phyloP scores from a whole-genome alignment of 2,329 filamentous ascomycete genomes.

The Paecilomyces formosus region DNA sequence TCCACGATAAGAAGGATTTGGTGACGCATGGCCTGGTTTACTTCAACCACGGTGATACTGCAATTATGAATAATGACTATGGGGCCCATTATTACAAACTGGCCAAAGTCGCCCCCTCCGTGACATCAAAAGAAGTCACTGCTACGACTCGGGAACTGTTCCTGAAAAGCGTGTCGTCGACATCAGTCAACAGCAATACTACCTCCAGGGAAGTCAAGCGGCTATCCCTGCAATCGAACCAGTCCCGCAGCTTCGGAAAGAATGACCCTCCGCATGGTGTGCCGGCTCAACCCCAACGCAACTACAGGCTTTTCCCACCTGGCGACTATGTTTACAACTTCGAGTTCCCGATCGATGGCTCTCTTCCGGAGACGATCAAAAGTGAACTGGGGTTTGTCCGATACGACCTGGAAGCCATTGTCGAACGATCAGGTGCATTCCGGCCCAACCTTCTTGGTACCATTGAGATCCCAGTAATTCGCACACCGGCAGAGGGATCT shows the following conservation, averaged over 20 bases:
- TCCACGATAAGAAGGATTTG: slow-evolving; percentile 75
- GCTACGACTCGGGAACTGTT: slow-evolving; percentile 23
- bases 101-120: slow-evolving; percentile 27
- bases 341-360: slow-evolving; percentile 73
- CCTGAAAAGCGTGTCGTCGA: slow-evolving; percentile 29
- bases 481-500: slow-evolving; percentile 78
- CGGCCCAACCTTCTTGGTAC: slow-evolving; percentile 76
- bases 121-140: slow-evolving; percentile 19
- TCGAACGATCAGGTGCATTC: slow-evolving; percentile 84
- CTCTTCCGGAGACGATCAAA: slow-evolving; percentile 74
- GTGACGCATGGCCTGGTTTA: slow-evolving; percentile 87
- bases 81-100: slow-evolving; percentile 58
- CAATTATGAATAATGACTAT: slow-evolving; percentile 49
- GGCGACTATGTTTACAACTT: slow-evolving; percentile 70
- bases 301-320: slow-evolving; percentile 78
- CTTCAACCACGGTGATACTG: slow-evolving; percentile 57
- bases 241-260: slow-evolving; percentile 79
- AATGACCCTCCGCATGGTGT: slow-evolving; percentile 55
- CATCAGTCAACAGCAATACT: slow-evolving; percentile 38
- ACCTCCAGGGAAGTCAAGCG: slow-evolving; percentile 50
- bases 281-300: slow-evolving; percentile 61
- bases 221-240: slow-evolving; percentile 70
- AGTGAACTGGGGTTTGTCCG: slow-evolving; percentile 79
- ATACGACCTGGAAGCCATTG: slow-evolving; percentile 77
- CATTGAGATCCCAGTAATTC: slow-evolving; percentile 76